These are phyloP conservation scores for Peziza echinospora DNA, from an alignment of 495 filamentous ascomycete species.

Conservation along the genomic window DNA sequence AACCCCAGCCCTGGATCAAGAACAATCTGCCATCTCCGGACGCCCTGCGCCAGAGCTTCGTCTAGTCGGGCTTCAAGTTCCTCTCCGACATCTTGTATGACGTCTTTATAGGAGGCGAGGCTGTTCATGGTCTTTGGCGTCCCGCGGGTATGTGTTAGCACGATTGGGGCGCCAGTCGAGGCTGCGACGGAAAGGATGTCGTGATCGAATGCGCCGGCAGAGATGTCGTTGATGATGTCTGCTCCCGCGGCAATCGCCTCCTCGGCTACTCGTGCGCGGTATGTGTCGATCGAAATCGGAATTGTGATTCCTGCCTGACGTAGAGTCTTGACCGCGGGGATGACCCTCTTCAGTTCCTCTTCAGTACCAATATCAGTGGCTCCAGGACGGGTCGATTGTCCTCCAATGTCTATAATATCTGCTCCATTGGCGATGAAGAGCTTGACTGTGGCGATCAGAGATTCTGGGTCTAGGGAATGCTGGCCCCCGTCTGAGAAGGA, in stretches of 20 bases:
- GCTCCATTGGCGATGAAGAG: conserved; percentile 43
- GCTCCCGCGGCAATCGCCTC: conserved; percentile 64
- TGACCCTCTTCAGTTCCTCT: conserved; percentile 57
- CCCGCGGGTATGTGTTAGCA: conserved; percentile 92
- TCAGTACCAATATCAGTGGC: conserved; percentile 39
- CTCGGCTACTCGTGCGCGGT: conserved; percentile 64
- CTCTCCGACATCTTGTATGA: conserved; percentile 42
- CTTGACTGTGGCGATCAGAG: conserved; percentile 29
- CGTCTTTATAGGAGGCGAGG: conserved; percentile 37
- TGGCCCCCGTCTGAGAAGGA: conserved; percentile 86
- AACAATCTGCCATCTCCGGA: conserved; percentile 82
- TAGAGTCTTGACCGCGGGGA: conserved; percentile 56
- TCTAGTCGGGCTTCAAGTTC: conserved; percentile 51
- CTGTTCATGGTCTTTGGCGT: conserved; percentile 61
- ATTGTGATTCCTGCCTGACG: conserved; percentile 39
- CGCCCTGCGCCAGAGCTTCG: conserved; percentile 61
- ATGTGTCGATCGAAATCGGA: conserved; percentile 77
- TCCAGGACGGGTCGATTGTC: conserved; percentile 70
- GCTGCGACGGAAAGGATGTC: conserved; percentile 71
- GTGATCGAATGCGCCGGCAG: conserved; percentile 54
- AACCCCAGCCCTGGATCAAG: conserved; percentile 90
- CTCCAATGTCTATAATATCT: conserved; percentile 77
- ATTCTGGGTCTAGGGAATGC: conserved; percentile 23
- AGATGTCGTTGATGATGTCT: conserved; percentile 89
- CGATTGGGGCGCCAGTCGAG: conserved; percentile 53